These are phyloP conservation scores for Venturia aucupariae DNA, from an alignment of 2,329 filamentous ascomycete species.

Conservation along the genomic window DNA sequence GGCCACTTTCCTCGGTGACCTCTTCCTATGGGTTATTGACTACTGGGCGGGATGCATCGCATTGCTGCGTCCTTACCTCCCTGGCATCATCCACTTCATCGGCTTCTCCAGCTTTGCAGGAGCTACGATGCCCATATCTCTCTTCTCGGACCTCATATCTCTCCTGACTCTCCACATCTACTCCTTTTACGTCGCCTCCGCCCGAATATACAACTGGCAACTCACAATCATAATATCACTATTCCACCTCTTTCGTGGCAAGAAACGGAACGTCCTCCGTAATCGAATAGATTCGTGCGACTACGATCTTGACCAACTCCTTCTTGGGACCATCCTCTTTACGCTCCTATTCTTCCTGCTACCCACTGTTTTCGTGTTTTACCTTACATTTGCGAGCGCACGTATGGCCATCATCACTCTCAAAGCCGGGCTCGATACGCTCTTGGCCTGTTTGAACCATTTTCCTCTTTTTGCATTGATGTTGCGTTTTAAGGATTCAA, in stretches of 20 bases:
- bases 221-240: slow-evolving; percentile 91
- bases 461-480: slow-evolving; percentile 96
- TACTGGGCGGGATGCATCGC: slow-evolving; percentile 73
- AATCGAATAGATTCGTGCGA: slow-evolving; percentile 98
- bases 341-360: slow-evolving; percentile 90
- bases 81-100: slow-evolving; percentile 80
- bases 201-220: slow-evolving; percentile 97
- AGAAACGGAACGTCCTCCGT: slow-evolving; percentile 93
- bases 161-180: slow-evolving; percentile 92
- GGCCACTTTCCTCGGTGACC: slow-evolving; percentile 83
- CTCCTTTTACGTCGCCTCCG: slow-evolving; percentile 94
- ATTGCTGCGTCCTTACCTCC: slow-evolving; percentile 64
- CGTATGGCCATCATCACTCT: slow-evolving; percentile 91
- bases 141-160: slow-evolving; percentile 89
- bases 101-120: slow-evolving; percentile 92
- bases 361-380: slow-evolving; percentile 92
- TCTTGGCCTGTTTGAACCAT: slow-evolving; percentile 89
- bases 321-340: slow-evolving; percentile 93
- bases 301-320: slow-evolving; percentile 93
- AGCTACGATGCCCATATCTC: slow-evolving; percentile 90
- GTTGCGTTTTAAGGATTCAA: slow-evolving; percentile 87
- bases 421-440: slow-evolving; percentile 84
- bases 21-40: slow-evolving; percentile 97
- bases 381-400: slow-evolving; percentile 88
- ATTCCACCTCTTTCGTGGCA: slow-evolving; percentile 97